Evolutionary conservation across 306 rosid species (phyloP).

Genomic region (Casuarina equisetifolia): DNA sequence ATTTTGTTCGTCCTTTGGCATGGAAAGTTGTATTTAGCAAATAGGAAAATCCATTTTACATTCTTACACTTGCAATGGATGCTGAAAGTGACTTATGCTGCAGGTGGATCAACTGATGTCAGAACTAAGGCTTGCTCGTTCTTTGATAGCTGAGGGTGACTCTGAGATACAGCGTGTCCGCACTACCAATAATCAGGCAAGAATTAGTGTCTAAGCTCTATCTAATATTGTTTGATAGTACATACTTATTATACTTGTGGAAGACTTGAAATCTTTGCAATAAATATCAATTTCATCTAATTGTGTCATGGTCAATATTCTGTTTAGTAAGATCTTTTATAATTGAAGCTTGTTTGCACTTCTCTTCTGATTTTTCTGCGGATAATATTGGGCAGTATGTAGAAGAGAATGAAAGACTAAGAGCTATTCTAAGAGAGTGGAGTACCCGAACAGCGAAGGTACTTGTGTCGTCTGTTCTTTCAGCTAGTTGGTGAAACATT

Average conservation of each 20-base stretch:
- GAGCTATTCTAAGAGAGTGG: conserved; percentile 98
- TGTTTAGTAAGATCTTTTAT: conserved; percentile 4
- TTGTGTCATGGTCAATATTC: background rate
- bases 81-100: conserved; percentile 22
- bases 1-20: background rate
- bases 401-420: conserved; percentile 93
- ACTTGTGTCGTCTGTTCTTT: conserved; percentile 16
- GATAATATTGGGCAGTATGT: conserved; percentile 57
- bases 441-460: conserved; percentile 98
- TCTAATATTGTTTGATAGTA: background rate
- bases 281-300: background rate
- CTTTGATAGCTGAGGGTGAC: conserved; percentile 91
- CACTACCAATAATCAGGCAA: conserved; percentile 83
- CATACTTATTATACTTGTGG: background rate
- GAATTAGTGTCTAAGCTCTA: background rate
- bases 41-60: background rate
- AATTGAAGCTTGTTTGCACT: background rate
- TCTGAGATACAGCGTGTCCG: conserved; percentile 77
- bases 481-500: background rate
- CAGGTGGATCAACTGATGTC: conserved; percentile 94
- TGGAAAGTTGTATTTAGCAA: background rate
- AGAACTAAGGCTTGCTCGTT: conserved; percentile 92
- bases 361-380: background rate
- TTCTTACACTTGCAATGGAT: background rate
- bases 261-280: background rate